Conservation (phyloP, 2,329 filamentous ascomycete genomes). For the Metarhizium humberi region DNA sequence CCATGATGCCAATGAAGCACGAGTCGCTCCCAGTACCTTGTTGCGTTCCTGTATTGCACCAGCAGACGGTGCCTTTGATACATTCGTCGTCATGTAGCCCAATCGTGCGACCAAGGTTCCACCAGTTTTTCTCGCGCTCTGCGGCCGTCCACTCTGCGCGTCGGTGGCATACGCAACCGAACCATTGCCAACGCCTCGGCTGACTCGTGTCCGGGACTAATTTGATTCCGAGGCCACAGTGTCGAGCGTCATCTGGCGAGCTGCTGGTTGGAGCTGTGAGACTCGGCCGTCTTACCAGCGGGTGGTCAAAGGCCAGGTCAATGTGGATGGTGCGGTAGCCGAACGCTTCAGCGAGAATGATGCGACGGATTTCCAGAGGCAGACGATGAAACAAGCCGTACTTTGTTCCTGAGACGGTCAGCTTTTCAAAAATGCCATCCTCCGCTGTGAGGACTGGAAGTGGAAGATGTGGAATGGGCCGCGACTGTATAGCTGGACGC, state of each 20-base stretch:
- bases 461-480: not conserved
- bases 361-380: not conserved
- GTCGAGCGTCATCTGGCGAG: not conserved
- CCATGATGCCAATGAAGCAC: constrained; percentile 13
- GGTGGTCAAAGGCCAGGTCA: not conserved
- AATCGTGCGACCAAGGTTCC: not conserved
- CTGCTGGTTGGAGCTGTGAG: not conserved
- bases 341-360: not conserved
- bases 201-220: not conserved
- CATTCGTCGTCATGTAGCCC: constrained; percentile 1
- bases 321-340: constrained; percentile 1
- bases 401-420: not conserved
- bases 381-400: not conserved
- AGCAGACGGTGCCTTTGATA: not conserved
- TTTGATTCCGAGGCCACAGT: not conserved
- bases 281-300: not conserved
- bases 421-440: not conserved
- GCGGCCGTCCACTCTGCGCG: constrained; percentile 3
- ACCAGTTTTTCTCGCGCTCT: constrained; percentile 2
- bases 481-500: not conserved
- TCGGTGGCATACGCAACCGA: constrained; percentile 11
- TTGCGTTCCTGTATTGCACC: not conserved
- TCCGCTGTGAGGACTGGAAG: not conserved
- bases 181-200: constrained; percentile 9
- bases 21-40: not conserved